Percentiles rank a stretch among this genome's conserved stretches.
phyloP scores from a whole-genome alignment of 495 filamentous ascomycete species.

The Penicillium nucicola region DNA sequence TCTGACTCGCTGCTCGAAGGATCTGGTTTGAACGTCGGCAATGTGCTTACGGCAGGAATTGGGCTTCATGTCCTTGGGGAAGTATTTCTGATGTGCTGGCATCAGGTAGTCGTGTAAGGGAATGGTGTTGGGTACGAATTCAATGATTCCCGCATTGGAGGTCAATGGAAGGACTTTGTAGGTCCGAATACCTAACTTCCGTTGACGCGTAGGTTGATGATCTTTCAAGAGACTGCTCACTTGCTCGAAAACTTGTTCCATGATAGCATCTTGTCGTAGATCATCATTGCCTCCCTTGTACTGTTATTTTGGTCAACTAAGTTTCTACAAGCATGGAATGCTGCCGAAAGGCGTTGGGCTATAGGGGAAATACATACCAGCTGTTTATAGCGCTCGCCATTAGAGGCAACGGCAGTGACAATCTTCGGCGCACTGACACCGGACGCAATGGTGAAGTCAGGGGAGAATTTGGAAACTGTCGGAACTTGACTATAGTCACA shows the following conservation, averaged over 20 bases:
- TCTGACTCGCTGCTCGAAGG: slow-evolving; percentile 65
- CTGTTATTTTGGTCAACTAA: slow-evolving; percentile 30
- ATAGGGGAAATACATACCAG: slow-evolving; percentile 51
- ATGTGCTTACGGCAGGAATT: slow-evolving; percentile 75
- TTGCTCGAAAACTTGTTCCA: slow-evolving; percentile 99
- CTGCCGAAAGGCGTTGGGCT: no score
- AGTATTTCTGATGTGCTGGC: slow-evolving; percentile 83
- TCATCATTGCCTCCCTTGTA: slow-evolving; percentile 95
- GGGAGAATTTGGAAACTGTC: slow-evolving; percentile 61
- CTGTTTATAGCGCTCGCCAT: slow-evolving; percentile 80
- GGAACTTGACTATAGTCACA: slow-evolving; percentile 76
- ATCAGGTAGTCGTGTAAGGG: slow-evolving; percentile 86
- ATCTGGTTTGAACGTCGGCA: slow-evolving; percentile 61
- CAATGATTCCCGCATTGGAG: slow-evolving; percentile 82
- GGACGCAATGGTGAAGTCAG: slow-evolving; percentile 76
- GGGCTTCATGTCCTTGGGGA: slow-evolving; percentile 78
- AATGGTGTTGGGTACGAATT: slow-evolving; percentile 91
- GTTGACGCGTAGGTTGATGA: slow-evolving; percentile 79
- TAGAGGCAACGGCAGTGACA: slow-evolving; percentile 69
- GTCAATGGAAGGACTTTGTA: slow-evolving; percentile 95
- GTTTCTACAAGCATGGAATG: background rate
- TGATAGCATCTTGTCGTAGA: slow-evolving; percentile 97
- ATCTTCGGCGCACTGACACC: slow-evolving; percentile 92
- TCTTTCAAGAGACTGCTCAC: slow-evolving; percentile 85
- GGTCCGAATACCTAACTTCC: slow-evolving; percentile 83